phyloP scores from a whole-genome alignment of 148 eudicot genomes.

The Persicaria tinctoria region DNA sequence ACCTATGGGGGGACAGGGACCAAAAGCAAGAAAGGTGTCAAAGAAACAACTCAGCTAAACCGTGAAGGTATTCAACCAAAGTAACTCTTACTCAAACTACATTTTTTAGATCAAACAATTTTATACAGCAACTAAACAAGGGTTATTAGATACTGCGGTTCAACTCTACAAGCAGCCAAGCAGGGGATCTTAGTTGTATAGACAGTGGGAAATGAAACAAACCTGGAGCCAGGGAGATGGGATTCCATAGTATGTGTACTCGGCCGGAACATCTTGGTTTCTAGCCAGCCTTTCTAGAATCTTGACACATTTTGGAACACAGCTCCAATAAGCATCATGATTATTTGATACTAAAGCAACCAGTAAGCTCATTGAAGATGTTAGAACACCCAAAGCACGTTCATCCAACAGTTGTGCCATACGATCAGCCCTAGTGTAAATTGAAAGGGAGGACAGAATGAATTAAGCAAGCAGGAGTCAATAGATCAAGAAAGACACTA shows the following conservation, averaged over 20 bases:
- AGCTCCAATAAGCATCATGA: constrained; percentile 92
- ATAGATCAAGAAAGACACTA: background rate
- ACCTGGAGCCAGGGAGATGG: constrained; percentile 99
- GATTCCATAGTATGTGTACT: constrained; percentile 94
- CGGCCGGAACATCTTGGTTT: constrained; percentile 94
- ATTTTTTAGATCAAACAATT: background rate
- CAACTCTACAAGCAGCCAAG: background rate
- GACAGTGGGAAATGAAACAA: constrained; percentile 14
- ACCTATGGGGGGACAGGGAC: background rate
- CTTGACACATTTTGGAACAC: constrained; percentile 90
- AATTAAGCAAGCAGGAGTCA: background rate
- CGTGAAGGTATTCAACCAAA: background rate
- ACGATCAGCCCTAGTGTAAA: constrained; percentile 74
- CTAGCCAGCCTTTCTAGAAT: constrained; percentile 87
- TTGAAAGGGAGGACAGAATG: background rate
- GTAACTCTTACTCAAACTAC: background rate
- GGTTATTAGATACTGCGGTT: background rate
- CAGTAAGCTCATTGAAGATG: constrained; percentile 81
- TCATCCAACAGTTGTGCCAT: constrained; percentile 94
- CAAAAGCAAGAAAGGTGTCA: background rate
- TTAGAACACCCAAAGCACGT: constrained; percentile 91
- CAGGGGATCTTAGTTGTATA: background rate
- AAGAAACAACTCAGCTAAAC: background rate
- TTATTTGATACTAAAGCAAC: constrained; percentile 90
- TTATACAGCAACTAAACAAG: background rate